Percentiles rank a stretch among this genome's conserved stretches.
These are phyloP conservation scores for Zygosaccharomyces lentus DNA, from an alignment of 805 yeast genomes.

Conservation along the genomic window DNA sequence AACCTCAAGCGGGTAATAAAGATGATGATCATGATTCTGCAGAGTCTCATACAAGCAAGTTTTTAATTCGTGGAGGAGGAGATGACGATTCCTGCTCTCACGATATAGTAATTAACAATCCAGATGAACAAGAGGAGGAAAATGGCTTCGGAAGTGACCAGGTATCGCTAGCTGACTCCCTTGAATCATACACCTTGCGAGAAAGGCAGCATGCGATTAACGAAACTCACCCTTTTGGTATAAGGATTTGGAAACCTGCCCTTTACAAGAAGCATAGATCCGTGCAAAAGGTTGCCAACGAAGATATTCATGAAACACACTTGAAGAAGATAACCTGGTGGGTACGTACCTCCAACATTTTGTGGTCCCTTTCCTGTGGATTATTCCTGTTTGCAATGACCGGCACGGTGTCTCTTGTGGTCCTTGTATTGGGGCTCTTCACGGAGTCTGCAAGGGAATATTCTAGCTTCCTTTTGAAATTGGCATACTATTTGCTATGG, in stretches of 20 bases:
- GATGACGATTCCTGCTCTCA: constrained; percentile 7
- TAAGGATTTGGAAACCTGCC: constrained; percentile 98
- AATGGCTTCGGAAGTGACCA: constrained; percentile 33
- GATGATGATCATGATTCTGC: constrained; percentile 2
- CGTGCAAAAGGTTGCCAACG: constrained; percentile 85
- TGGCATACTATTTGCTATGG: constrained; percentile 67
- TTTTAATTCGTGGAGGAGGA: constrained; percentile 20
- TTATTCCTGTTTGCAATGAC: constrained; percentile 48
- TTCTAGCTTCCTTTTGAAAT: constrained; percentile 51
- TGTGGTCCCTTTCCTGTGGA: constrained; percentile 79
- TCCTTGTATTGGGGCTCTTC: constrained; percentile 41
- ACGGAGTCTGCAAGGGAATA: constrained; percentile 54
- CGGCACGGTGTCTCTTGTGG: constrained; percentile 40
- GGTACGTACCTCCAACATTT: constrained; percentile 60
- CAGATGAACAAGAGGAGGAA: constrained; percentile 26
- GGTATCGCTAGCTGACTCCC: constrained; percentile 39
- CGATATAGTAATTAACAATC: constrained; percentile 17
- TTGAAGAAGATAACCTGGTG: constrained; percentile 52
- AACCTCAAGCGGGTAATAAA: not conserved
- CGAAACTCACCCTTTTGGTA: constrained; percentile 96
- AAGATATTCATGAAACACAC: constrained; percentile 81
- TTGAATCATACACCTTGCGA: constrained; percentile 80
- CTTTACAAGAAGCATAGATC: constrained; percentile 88
- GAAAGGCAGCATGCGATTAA: constrained; percentile 96
- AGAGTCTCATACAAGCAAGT: constrained; percentile 8